Conservation (phyloP, 2,329 filamentous ascomycete genomes). For the Penicillium sp. region DNA sequence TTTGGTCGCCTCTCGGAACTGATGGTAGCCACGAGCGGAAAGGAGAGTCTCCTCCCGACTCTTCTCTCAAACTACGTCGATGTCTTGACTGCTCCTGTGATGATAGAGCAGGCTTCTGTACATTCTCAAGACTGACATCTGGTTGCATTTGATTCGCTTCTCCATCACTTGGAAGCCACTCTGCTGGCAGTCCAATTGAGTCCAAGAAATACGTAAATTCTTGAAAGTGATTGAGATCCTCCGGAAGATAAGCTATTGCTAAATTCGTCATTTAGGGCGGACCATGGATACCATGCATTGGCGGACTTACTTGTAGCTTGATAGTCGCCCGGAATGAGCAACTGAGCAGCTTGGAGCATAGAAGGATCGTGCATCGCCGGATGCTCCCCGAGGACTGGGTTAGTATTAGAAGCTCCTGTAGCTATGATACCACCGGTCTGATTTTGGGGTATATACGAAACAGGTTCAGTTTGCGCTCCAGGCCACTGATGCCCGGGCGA, state of each 20-base stretch:
- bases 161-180: slow-evolving; percentile 37
- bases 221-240: slow-evolving; percentile 41
- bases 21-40: slow-evolving; percentile 41
- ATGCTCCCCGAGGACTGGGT: slow-evolving; percentile 23
- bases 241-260: slow-evolving; percentile 38
- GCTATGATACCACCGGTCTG: slow-evolving; percentile 27
- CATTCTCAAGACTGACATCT: slow-evolving; percentile 28
- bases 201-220: slow-evolving; percentile 43
- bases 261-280: slow-evolving; percentile 10
- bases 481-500: slow-evolving; percentile 35
- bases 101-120: slow-evolving; percentile 25
- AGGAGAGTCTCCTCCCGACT: slow-evolving; percentile 38
- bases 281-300: neutral
- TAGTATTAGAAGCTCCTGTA: slow-evolving; percentile 16
- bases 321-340: slow-evolving; percentile 38
- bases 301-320: slow-evolving; percentile 27
- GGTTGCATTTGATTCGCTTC: slow-evolving; percentile 32
- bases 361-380: slow-evolving; percentile 38
- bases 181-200: slow-evolving; percentile 40
- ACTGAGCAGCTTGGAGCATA: slow-evolving; percentile 45
- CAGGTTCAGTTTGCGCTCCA: slow-evolving; percentile 26
- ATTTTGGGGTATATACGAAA: slow-evolving; percentile 32
- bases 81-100: slow-evolving; percentile 29
- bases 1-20: slow-evolving; percentile 38
- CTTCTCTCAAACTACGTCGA: slow-evolving; percentile 25